Conservation (phyloP, 108 stramenopile genomes). For the Nitzschia sp. region DNA sequence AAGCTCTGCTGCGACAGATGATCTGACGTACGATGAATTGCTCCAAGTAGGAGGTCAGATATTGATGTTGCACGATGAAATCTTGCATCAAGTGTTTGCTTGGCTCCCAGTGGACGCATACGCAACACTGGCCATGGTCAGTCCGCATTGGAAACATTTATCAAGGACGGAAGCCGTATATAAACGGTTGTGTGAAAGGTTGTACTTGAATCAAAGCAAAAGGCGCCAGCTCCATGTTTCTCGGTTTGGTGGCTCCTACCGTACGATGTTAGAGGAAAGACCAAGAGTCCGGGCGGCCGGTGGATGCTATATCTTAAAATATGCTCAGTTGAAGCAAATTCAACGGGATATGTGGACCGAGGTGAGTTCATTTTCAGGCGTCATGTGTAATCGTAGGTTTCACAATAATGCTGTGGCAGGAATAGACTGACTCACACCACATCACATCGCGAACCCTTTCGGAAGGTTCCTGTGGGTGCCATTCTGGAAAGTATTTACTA, state of each 20-base stretch:
- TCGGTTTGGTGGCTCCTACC: constrained; percentile 66
- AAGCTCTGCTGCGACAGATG: background rate
- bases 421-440: background rate
- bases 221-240: constrained; percentile 59
- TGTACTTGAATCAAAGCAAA: constrained; percentile 77
- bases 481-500: constrained; percentile 77
- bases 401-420: too few relatives aligned
- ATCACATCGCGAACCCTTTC: too few relatives aligned
- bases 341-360: constrained; percentile 89
- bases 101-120: constrained; percentile 69
- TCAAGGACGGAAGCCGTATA: constrained; percentile 74
- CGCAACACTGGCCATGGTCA: constrained; percentile 61
- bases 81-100: constrained; percentile 67
- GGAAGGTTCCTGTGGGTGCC: constrained; percentile 68
- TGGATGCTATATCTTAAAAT: constrained; percentile 76
- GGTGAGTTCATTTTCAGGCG: constrained; percentile 21
- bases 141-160: constrained; percentile 76
- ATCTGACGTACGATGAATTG: constrained; percentile 51
- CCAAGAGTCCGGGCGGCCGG: constrained; percentile 75
- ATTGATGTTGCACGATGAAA: constrained; percentile 66
- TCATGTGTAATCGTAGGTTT: too few relatives aligned
- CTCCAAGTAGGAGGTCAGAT: constrained; percentile 57
- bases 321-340: constrained; percentile 49
- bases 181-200: constrained; percentile 64
- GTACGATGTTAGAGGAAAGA: constrained; percentile 73